These are phyloP conservation scores for Immersiporthe knoxdaviesiana DNA, from an alignment of 2,329 filamentous ascomycete genomes.

Conservation along the genomic window DNA sequence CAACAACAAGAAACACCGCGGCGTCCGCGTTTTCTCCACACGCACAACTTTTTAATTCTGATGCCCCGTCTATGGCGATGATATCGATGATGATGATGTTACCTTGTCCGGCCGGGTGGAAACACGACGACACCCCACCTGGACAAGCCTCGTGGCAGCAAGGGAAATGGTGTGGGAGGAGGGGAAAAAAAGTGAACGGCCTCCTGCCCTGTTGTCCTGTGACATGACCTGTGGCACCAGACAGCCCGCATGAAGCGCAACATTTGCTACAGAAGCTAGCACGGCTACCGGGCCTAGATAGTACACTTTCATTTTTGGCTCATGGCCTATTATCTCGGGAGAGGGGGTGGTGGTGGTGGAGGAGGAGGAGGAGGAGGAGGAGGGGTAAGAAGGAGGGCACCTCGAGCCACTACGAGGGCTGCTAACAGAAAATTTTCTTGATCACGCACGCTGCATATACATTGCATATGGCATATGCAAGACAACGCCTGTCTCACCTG, in stretches of 20 bases:
- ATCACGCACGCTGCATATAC: conserved; percentile 12
- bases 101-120: neutral
- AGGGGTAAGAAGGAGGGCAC: too few species aligned
- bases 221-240: neutral
- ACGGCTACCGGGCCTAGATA: neutral
- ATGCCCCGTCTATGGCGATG: neutral
- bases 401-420: neutral
- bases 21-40: neutral
- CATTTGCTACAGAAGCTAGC: neutral
- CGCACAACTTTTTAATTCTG: neutral
- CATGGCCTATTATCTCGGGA: neutral
- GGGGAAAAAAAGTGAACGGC: neutral
- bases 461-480: conserved; percentile 1
- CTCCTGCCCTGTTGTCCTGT: neutral
- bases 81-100: neutral
- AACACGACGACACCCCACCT: neutral
- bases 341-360: too few species aligned
- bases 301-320: neutral
- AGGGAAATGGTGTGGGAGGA: neutral
- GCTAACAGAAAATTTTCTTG: conserved; percentile 14
- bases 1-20: neutral
- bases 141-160: conserved; percentile 1
- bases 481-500: neutral
- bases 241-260: neutral
- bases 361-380: too few species aligned